A percentile compares a stretch with the other conserved stretches of the same genome.
Conservation (phyloP, 148 eudicot genomes). For the Oxyria digyna region DNA sequence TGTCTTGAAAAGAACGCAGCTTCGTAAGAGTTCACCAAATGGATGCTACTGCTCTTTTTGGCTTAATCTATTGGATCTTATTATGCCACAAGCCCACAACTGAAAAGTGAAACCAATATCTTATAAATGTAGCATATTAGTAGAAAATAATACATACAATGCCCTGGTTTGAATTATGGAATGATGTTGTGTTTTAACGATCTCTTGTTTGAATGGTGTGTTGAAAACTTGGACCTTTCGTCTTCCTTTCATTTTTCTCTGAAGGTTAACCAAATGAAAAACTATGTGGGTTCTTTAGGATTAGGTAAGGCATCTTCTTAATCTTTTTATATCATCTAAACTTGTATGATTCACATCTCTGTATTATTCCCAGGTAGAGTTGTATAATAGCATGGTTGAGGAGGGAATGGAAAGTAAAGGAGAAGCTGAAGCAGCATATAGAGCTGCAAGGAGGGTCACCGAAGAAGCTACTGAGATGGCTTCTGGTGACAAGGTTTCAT, state of each 20-base stretch:
- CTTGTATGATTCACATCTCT: not conserved
- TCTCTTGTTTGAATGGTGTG: not conserved
- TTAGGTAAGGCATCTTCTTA: not conserved
- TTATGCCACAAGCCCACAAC: not conserved
- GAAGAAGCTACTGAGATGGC: conserved; percentile 32
- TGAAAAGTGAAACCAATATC: not conserved
- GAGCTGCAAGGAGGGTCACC: conserved; percentile 45
- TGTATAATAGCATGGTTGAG: conserved; percentile 66
- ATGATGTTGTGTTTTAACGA: not conserved
- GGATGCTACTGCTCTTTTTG: not conserved
- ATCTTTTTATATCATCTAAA: not conserved
- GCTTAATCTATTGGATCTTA: not conserved
- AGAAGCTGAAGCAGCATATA: conserved; percentile 55
- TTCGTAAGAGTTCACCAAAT: not conserved
- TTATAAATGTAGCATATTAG: not conserved
- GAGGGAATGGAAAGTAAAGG: conserved; percentile 40
- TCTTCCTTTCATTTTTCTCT: not conserved
- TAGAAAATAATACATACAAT: not conserved
- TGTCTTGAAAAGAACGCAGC: not conserved
- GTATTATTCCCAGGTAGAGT: conserved; percentile 35
- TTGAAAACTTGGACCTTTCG: not conserved
- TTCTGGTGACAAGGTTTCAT: conserved; percentile 32
- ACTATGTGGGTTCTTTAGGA: not conserved
- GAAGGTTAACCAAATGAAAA: not conserved
- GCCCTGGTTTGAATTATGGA: not conserved